Evolutionary conservation across 148 eudicot genomes (phyloP).

Genomic region (Amaranthus hypochondriacus): DNA sequence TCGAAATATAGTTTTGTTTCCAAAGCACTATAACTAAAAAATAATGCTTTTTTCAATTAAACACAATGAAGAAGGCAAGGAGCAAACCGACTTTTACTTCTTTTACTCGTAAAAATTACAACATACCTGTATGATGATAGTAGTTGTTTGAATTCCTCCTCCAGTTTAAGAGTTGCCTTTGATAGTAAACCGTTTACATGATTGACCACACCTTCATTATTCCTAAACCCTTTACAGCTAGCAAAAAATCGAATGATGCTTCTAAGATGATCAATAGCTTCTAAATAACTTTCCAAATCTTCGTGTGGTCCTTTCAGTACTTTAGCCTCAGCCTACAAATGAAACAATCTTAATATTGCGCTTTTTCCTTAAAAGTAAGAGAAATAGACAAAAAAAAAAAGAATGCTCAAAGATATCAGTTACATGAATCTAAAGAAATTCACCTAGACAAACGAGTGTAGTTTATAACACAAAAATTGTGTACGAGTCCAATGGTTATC

Average conservation of each 20-base stretch:
- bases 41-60: background rate
- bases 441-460: background rate
- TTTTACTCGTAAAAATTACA: conserved; percentile 4
- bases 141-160: conserved; percentile 88
- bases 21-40: background rate
- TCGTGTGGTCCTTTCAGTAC: conserved; percentile 97
- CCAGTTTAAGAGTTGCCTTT: conserved; percentile 93
- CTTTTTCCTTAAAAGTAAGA: background rate
- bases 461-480: background rate
- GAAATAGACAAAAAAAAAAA: background rate
- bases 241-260: conserved; percentile 68
- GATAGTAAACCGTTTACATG: conserved; percentile 70
- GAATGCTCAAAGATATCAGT: background rate
- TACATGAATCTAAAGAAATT: background rate
- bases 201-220: conserved; percentile 80
- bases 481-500: background rate
- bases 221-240: conserved; percentile 85
- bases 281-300: conserved; percentile 90
- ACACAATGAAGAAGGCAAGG: background rate
- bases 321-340: conserved; percentile 83
- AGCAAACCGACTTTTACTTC: background rate
- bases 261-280: conserved; percentile 91
- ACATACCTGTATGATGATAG: conserved; percentile 72
- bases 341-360: conserved; percentile 5
- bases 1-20: background rate